Conservation (phyloP, 1,139 yeast species). For the Zhuliangozyma parablackwelliae region DNA sequence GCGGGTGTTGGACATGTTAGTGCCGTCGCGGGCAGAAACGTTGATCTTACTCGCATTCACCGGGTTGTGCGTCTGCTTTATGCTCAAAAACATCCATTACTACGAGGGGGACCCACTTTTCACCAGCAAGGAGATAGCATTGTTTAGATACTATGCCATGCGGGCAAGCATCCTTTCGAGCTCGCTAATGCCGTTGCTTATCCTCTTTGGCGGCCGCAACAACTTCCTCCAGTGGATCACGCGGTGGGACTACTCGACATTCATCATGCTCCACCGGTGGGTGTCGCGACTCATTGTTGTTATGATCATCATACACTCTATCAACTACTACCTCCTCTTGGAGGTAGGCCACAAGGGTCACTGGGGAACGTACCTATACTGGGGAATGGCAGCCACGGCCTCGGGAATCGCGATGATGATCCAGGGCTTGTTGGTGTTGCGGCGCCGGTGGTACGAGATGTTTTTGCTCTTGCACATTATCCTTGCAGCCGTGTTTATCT, state of each 20-base stretch:
- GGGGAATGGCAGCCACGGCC: slow-evolving; percentile 31
- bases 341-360: no score
- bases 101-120: slow-evolving; percentile 29
- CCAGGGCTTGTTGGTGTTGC: slow-evolving; percentile 36
- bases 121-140: slow-evolving; percentile 8
- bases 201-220: slow-evolving; percentile 43
- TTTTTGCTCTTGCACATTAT: slow-evolving; percentile 39
- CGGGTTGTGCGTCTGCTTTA: slow-evolving; percentile 42
- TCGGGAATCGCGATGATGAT: slow-evolving; percentile 30
- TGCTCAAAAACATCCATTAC: slow-evolving; percentile 18
- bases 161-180: slow-evolving; percentile 58
- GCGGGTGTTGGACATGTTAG: slow-evolving; percentile 29
- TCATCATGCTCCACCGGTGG: slow-evolving; percentile 37
- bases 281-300: slow-evolving; percentile 27
- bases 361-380: no score
- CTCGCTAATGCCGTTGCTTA: slow-evolving; percentile 32
- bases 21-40: slow-evolving; percentile 67
- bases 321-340: slow-evolving; percentile 6
- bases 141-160: slow-evolving; percentile 42
- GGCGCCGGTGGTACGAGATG: slow-evolving; percentile 42
- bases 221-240: slow-evolving; percentile 40
- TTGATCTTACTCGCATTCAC: slow-evolving; percentile 45
- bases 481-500: slow-evolving; percentile 37
- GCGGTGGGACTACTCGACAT: slow-evolving; percentile 35
- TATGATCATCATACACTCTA: slow-evolving; percentile 31